Evolutionary conservation across 2,329 filamentous ascomycete genomes (phyloP).

Genomic region (Raffaelea ambrosiae): DNA sequence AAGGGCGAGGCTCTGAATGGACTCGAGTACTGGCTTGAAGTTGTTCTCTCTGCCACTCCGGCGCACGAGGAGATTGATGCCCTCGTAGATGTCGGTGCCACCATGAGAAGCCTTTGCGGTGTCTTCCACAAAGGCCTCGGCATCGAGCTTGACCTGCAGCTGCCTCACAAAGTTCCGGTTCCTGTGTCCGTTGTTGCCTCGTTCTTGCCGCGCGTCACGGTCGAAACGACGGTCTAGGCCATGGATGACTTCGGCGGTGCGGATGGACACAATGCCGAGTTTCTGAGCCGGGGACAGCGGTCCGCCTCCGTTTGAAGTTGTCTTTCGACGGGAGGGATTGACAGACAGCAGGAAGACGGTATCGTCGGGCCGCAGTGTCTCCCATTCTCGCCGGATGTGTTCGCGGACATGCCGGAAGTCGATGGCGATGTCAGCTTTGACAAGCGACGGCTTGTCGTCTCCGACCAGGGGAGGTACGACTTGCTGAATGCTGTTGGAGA

Average conservation of each 20-base stretch:
- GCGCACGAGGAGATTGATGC: slow-evolving; percentile 78
- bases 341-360: slow-evolving; percentile 81
- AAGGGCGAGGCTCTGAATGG: slow-evolving; percentile 76
- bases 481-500: slow-evolving; percentile 57
- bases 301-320: slow-evolving; percentile 42
- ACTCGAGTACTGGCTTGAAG: slow-evolving; percentile 88
- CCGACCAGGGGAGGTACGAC: slow-evolving; percentile 77
- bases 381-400: slow-evolving; percentile 77
- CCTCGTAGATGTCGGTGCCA: slow-evolving; percentile 72
- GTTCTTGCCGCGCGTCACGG: slow-evolving; percentile 45
- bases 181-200: slow-evolving; percentile 34
- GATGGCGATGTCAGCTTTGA: slow-evolving; percentile 77
- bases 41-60: slow-evolving; percentile 89
- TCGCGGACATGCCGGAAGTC: slow-evolving; percentile 75
- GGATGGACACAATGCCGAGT: slow-evolving; percentile 60
- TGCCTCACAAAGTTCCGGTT: slow-evolving; percentile 55
- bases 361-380: slow-evolving; percentile 76
- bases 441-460: slow-evolving; percentile 70
- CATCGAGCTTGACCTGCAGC: slow-evolving; percentile 74
- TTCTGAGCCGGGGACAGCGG: slow-evolving; percentile 45
- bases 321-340: slow-evolving; percentile 47
- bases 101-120: slow-evolving; percentile 55
- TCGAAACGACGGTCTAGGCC: slow-evolving; percentile 73
- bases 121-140: slow-evolving; percentile 69
- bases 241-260: slow-evolving; percentile 79